phyloP scores from a whole-genome alignment of 441 rosid genomes.

The Dalechampia spathulata region DNA sequence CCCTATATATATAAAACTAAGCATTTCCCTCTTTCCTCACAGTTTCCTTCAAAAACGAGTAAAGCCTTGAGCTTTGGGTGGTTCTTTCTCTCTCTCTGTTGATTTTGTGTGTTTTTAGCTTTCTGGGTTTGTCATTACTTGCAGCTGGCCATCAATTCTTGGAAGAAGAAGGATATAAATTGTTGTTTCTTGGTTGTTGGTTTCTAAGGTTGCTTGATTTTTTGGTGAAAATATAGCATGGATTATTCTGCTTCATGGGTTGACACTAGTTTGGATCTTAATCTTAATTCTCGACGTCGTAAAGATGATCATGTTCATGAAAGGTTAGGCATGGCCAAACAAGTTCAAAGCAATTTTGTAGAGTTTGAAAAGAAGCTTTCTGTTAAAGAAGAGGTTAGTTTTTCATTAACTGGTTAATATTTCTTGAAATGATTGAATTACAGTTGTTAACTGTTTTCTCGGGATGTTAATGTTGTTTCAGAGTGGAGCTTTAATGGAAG shows the following conservation, averaged over 20 bases:
- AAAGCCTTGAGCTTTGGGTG: too few species aligned
- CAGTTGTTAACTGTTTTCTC: background rate
- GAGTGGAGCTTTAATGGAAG: conserved; percentile 59
- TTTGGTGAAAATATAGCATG: conserved; percentile 22
- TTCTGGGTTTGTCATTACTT: too few species aligned
- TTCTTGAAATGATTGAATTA: too few species aligned
- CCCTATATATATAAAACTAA: too few species aligned
- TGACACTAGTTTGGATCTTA: conserved; percentile 79
- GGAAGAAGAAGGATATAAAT: too few species aligned
- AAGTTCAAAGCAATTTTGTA: conserved; percentile 18
- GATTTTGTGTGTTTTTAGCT: too few species aligned
- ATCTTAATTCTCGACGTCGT: conserved; percentile 33
- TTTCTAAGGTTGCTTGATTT: background rate
- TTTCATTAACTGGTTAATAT: background rate
- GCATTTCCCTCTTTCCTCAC: too few species aligned
- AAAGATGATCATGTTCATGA: conserved; percentile 27
- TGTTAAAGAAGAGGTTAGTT: conserved; percentile 40
- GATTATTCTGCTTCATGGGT: conserved; percentile 44
- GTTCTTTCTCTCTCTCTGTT: too few species aligned
- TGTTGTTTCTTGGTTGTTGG: too few species aligned
- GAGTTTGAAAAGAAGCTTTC: conserved; percentile 27
- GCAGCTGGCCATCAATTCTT: too few species aligned
- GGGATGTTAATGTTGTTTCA: conserved; percentile 6
- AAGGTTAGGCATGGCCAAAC: conserved; percentile 12
- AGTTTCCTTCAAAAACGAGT: too few species aligned